Conservation (phyloP, 495 filamentous ascomycete genomes). For the Entonaema liquescens region DNA sequence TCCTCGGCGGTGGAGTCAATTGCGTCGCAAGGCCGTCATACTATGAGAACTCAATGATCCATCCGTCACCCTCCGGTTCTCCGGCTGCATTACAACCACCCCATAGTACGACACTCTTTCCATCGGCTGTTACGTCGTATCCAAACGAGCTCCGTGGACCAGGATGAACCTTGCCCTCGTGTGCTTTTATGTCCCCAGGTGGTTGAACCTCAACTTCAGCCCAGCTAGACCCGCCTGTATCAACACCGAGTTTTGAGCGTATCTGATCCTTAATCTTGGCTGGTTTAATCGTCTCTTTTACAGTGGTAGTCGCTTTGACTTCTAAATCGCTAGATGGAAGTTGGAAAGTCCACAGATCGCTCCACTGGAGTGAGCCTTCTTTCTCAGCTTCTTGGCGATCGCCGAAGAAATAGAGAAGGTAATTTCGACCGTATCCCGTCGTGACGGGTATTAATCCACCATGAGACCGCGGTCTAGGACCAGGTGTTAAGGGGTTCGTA, state of each 20-base stretch:
- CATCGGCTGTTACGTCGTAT: conserved; percentile 52
- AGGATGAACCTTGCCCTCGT: conserved; percentile 61
- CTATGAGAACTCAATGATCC: conserved; percentile 56
- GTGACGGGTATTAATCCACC: conserved; percentile 57
- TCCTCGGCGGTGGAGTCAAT: neutral
- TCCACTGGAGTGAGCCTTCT: conserved; percentile 43
- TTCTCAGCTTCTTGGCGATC: conserved; percentile 26
- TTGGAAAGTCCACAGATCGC: conserved; percentile 63
- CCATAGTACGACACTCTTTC: conserved; percentile 59
- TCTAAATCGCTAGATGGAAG: conserved; percentile 49
- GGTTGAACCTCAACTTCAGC: conserved; percentile 57
- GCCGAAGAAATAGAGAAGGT: conserved; percentile 63
- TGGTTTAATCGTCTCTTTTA: conserved; percentile 47
- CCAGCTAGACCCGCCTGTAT: conserved; percentile 56
- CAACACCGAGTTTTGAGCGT: conserved; percentile 50
- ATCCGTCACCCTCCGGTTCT: conserved; percentile 61
- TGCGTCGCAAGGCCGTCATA: neutral
- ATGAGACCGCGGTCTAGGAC: conserved; percentile 54
- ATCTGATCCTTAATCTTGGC: conserved; percentile 63
- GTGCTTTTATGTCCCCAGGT: conserved; percentile 48
- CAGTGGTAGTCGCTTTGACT: conserved; percentile 17
- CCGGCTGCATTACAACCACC: conserved; percentile 60
- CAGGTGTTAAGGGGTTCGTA: conserved; percentile 56
- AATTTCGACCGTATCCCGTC: conserved; percentile 60
- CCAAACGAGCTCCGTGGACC: conserved; percentile 60